Conservation (phyloP, 139 green algal genomes). For the Mesostigma viride region DNA sequence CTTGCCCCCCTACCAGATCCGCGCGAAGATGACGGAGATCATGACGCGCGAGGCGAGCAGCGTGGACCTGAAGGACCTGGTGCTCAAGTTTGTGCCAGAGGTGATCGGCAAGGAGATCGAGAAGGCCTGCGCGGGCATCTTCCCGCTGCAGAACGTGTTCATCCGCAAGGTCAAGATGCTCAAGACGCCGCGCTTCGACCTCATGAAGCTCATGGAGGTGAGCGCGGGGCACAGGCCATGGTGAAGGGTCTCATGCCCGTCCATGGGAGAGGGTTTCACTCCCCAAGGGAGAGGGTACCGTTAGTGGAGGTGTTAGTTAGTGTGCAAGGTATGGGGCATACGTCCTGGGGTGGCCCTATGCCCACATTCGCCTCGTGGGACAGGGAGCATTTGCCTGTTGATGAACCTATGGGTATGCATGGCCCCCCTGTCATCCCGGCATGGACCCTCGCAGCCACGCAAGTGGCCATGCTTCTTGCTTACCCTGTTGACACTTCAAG, state of each 20-base stretch:
- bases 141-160: slow-evolving; percentile 84
- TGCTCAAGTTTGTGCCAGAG: slow-evolving; percentile 98
- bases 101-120: slow-evolving; percentile 96
- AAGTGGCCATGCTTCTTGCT: no score
- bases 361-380: no score
- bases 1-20: slow-evolving; percentile 62
- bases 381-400: no score
- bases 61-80: slow-evolving; percentile 96
- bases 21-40: slow-evolving; percentile 98
- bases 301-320: no score
- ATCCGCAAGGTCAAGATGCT: slow-evolving; percentile 99
- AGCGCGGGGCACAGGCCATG: slow-evolving; percentile 33
- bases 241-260: background rate
- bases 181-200: slow-evolving; percentile 94
- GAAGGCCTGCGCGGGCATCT: slow-evolving; percentile 76
- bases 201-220: slow-evolving; percentile 98
- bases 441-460: no score
- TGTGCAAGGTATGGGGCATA: no score
- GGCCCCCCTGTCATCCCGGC: no score
- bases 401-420: no score
- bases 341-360: no score
- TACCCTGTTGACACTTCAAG: no score
- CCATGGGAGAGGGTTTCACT: background rate
- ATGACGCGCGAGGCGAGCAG: slow-evolving; percentile 78
- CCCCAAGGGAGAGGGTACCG: background rate